Conservation (phyloP, 2,329 filamentous ascomycete genomes). For the Thelonectria rubi region DNA sequence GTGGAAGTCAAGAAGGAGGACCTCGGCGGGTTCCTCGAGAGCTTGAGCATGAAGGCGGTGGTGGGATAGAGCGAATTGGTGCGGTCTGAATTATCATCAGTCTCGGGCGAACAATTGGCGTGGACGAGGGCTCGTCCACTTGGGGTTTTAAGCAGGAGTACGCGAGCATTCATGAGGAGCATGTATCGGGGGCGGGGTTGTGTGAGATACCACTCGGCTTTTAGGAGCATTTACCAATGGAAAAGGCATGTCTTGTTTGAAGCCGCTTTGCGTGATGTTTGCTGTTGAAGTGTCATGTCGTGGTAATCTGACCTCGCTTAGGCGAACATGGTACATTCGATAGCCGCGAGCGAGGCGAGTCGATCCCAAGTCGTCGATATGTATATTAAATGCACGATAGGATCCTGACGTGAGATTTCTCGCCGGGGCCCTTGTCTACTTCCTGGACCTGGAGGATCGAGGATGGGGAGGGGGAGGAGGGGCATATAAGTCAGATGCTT, state of each 20-base stretch:
- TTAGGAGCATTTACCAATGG: neutral
- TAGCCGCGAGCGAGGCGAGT: too few species aligned
- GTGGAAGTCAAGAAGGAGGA: constrained; percentile 99
- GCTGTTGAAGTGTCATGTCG: neutral
- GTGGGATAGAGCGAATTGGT: constrained; percentile 59
- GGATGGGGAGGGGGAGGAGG: too few species aligned
- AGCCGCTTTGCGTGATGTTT: too few species aligned
- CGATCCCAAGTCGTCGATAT: too few species aligned
- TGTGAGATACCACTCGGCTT: constrained; percentile 20
- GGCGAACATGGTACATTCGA: too few species aligned
- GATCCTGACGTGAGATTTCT: too few species aligned
- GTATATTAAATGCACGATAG: too few species aligned
- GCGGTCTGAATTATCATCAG: constrained; percentile 1
- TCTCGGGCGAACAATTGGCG: constrained; percentile 10
- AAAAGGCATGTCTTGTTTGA: neutral
- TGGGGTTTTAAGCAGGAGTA: constrained; percentile 10
- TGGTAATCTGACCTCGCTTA: too few species aligned
- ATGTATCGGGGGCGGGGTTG: constrained; percentile 16
- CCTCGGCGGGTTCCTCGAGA: constrained; percentile 87
- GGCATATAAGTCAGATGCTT: too few species aligned
- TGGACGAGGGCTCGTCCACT: neutral
- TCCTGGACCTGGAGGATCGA: too few species aligned
- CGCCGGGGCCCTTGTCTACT: too few species aligned
- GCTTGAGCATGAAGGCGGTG: constrained; percentile 89
- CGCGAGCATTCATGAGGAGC: constrained; percentile 25